phyloP scores from a whole-genome alignment of 192 early-diverging fungal species.

The Umbelopsis vinacea region DNA sequence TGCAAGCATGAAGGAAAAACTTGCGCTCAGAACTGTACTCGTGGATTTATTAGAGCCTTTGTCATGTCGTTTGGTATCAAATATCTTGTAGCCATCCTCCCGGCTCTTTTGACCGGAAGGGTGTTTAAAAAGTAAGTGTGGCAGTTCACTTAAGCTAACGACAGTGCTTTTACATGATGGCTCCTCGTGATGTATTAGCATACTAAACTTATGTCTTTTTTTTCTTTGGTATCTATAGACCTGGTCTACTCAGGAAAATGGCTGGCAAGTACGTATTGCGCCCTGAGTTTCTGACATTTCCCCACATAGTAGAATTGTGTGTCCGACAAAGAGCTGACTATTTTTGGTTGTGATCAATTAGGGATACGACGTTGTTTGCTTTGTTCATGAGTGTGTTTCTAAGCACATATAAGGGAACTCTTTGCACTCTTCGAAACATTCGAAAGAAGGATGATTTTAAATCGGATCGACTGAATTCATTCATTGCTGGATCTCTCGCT shows the following conservation, averaged over 20 bases:
- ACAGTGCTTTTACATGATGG: too few relatives aligned
- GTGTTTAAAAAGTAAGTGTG: constrained; percentile 52
- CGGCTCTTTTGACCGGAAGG: constrained; percentile 58
- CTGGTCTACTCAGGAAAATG: constrained; percentile 46
- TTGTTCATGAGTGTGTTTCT: constrained; percentile 67
- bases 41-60: constrained; percentile 69
- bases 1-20: constrained; percentile 69
- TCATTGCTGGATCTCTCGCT: constrained; percentile 66
- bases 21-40: constrained; percentile 65
- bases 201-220: background rate
- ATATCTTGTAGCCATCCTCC: constrained; percentile 56
- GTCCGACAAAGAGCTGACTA: background rate
- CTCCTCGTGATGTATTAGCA: too few relatives aligned
- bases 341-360: constrained; percentile 8
- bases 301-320: background rate
- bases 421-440: constrained; percentile 63
- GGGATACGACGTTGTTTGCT: constrained; percentile 70
- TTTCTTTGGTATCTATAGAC: constrained; percentile 29
- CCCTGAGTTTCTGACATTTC: background rate
- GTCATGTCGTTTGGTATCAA: constrained; percentile 63
- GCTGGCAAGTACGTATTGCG: constrained; percentile 44
- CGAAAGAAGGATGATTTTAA: constrained; percentile 38
- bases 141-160: too few relatives aligned
- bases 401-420: constrained; percentile 64
- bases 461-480: constrained; percentile 62